A percentile compares a stretch with the other conserved stretches of the same genome.
phyloP scores from a whole-genome alignment of 2,329 filamentous ascomycete genomes.

The Sporothrix pallida region DNA sequence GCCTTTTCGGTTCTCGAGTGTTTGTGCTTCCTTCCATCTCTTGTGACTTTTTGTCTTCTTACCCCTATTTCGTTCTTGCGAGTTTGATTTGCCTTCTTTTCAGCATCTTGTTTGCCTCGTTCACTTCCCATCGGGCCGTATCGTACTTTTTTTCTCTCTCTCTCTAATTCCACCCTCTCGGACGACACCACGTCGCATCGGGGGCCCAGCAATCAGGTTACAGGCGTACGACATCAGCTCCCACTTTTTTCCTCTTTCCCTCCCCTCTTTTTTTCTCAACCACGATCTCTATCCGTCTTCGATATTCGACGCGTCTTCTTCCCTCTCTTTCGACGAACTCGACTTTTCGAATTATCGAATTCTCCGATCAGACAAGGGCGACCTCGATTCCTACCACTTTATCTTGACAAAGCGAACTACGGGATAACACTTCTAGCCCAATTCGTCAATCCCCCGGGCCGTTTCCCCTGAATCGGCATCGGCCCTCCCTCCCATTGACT shows the following conservation, averaged over 20 bases:
- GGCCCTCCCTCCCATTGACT: slow-evolving; percentile 1
- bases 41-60: not conserved
- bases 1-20: slow-evolving; percentile 27
- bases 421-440: not conserved
- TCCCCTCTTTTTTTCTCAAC: slow-evolving; percentile 11
- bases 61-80: not conserved
- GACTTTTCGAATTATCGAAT: not conserved
- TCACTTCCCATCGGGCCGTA: not conserved
- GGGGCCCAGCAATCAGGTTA: slow-evolving; percentile 3
- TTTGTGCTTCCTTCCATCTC: not conserved
- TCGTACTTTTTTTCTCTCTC: not conserved
- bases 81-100: not conserved
- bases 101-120: not conserved
- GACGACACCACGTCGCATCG: slow-evolving; percentile 27
- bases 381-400: not conserved
- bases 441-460: not conserved
- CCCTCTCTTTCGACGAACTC: not conserved
- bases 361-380: not conserved
- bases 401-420: not conserved
- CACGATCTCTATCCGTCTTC: not conserved
- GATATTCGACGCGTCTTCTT: slow-evolving; percentile 1
- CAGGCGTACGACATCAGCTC: slow-evolving; percentile 18
- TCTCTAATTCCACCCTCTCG: slow-evolving; percentile 3
- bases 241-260: not conserved
- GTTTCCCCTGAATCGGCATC: slow-evolving; percentile 8